Evolutionary conservation across 1,284 basidiomycete genomes (phyloP).

Genomic region (Microbotryum intermedium): DNA sequence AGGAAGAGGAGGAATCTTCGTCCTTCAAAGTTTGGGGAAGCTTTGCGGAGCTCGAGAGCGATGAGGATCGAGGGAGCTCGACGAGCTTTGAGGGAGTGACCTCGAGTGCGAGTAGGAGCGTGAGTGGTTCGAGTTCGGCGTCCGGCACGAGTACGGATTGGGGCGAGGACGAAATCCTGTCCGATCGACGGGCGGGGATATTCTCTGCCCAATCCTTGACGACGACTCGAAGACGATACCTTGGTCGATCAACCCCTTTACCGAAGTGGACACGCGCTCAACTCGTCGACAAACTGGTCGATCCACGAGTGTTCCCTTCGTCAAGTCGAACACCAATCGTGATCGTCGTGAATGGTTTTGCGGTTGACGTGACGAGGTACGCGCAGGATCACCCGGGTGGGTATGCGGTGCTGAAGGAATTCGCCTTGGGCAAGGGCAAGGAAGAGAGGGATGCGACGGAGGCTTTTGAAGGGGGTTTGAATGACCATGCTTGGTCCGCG

Average conservation of each 20-base stretch:
- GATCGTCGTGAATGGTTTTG: slow-evolving; percentile 54
- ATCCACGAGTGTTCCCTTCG: slow-evolving; percentile 38
- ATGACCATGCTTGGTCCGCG: slow-evolving; percentile 48
- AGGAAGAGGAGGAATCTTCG: slow-evolving; percentile 2
- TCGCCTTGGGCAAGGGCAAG: slow-evolving; percentile 37
- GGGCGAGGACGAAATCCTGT: background rate
- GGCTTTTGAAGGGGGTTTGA: slow-evolving; percentile 63
- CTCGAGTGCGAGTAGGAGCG: background rate
- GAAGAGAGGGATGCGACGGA: slow-evolving; percentile 48
- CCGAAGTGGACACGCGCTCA: slow-evolving; percentile 34
- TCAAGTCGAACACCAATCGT: slow-evolving; percentile 41
- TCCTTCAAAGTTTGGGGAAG: slow-evolving; percentile 1
- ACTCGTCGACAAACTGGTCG: slow-evolving; percentile 40
- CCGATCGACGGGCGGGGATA: slow-evolving; percentile 19
- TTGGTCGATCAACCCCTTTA: slow-evolving; percentile 11
- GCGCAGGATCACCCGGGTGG: slow-evolving; percentile 49
- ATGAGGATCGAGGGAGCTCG: no score
- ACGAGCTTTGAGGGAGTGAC: background rate
- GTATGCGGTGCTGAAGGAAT: slow-evolving; percentile 45
- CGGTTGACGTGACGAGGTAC: slow-evolving; percentile 57
- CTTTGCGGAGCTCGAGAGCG: background rate
- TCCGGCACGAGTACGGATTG: background rate
- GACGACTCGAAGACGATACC: slow-evolving; percentile 4
- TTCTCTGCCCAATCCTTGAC: background rate
- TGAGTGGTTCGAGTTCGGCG: background rate